These are phyloP conservation scores for Paramecium caudatum DNA, from an alignment of 73 alveolate genomes.

Conservation along the genomic window DNA sequence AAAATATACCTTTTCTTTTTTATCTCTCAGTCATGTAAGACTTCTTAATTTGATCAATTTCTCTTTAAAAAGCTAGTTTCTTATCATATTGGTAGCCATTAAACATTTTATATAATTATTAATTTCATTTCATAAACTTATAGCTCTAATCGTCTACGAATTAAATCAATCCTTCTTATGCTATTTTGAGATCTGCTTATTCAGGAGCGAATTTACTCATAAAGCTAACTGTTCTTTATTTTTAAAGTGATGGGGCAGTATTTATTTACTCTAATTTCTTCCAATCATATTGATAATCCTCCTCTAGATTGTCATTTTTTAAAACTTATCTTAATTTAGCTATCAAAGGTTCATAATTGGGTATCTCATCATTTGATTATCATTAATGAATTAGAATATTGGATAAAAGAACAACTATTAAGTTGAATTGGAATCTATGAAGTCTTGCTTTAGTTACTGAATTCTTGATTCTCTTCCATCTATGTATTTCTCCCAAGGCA, in stretches of 20 bases:
- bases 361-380: background rate
- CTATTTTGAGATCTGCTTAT: background rate
- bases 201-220: background rate
- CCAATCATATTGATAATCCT: constrained; percentile 55
- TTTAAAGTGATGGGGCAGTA: background rate
- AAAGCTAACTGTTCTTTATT: background rate
- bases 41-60: constrained; percentile 45
- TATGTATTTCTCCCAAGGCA: constrained; percentile 46
- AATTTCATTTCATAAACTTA: constrained; percentile 8
- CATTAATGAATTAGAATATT: background rate
- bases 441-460: constrained; percentile 18
- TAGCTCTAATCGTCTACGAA: background rate
- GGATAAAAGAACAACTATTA: background rate
- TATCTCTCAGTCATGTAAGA: constrained; percentile 25
- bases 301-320: background rate
- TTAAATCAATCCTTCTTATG: background rate
- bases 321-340: constrained; percentile 8
- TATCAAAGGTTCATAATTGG: background rate
- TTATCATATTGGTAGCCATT: constrained; percentile 55
- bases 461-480: constrained; percentile 52
- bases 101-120: no score
- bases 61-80: background rate
- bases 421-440: constrained; percentile 4
- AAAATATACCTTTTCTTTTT: constrained; percentile 22
- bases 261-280: background rate